Evolutionary conservation across 371 early-diverging fungal genomes (phyloP).

Genomic region (Rhizopus stolonifer): DNA sequence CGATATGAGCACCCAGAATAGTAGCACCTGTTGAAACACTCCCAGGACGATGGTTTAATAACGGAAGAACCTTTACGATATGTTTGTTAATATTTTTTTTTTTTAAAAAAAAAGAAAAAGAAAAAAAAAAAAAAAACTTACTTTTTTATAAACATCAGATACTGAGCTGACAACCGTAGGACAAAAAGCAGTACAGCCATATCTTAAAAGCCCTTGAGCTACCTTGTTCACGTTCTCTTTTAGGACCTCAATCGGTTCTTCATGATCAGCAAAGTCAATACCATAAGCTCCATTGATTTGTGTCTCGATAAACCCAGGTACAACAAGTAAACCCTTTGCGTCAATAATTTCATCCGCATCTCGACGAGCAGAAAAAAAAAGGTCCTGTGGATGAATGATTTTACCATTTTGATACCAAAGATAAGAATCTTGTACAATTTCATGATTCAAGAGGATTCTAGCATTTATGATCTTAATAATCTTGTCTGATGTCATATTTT

Average conservation of each 20-base stretch:
- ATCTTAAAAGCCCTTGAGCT: constrained; percentile 73
- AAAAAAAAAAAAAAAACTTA: constrained; percentile 21
- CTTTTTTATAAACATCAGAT: constrained; percentile 73
- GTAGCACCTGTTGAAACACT: constrained; percentile 70
- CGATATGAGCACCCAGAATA: constrained; percentile 82
- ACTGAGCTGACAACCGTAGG: constrained; percentile 83
- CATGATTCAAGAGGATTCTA: constrained; percentile 69
- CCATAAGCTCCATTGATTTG: constrained; percentile 89
- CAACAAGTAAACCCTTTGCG: constrained; percentile 70
- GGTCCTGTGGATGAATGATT: constrained; percentile 72
- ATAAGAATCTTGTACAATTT: constrained; percentile 69
- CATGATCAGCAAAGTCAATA: constrained; percentile 74
- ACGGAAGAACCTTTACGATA: constrained; percentile 64
- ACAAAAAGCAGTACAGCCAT: constrained; percentile 82
- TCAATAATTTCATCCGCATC: constrained; percentile 74
- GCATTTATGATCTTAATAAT: constrained; percentile 81
- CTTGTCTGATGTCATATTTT: constrained; percentile 22
- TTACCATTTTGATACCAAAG: constrained; percentile 79
- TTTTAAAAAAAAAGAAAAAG: not conserved
- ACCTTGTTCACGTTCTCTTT: constrained; percentile 61
- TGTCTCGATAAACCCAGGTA: constrained; percentile 81
- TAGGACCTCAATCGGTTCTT: constrained; percentile 44
- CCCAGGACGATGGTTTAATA: constrained; percentile 71
- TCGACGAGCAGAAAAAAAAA: constrained; percentile 69
- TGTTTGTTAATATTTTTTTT: not conserved